A percentile compares a stretch with the other conserved stretches of the same genome.
Conservation (phyloP, 257 asterid genomes). For the Ocimum tenuiflorum region DNA sequence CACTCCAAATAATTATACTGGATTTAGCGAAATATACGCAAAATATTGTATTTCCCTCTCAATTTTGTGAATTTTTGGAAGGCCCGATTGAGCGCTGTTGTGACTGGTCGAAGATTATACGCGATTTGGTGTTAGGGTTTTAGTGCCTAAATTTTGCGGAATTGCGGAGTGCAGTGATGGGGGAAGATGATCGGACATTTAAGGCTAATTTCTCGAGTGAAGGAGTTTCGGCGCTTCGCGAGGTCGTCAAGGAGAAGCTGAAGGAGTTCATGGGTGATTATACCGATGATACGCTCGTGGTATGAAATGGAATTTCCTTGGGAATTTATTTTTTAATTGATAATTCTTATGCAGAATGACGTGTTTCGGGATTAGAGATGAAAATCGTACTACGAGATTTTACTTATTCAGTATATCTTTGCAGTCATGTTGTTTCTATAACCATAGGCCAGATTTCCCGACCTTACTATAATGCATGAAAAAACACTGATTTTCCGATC, state of each 20-base stretch:
- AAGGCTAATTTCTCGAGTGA: slow-evolving; percentile 50
- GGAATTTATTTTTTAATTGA: background rate
- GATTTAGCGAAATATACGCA: background rate
- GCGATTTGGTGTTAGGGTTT: slow-evolving; percentile 23
- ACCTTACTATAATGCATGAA: background rate
- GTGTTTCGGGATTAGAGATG: background rate
- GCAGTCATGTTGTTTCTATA: background rate
- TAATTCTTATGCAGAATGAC: background rate
- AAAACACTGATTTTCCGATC: too few species aligned
- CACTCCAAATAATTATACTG: background rate
- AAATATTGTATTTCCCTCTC: background rate
- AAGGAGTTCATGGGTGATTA: slow-evolving; percentile 96
- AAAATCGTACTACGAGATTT: too few species aligned
- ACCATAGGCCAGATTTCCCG: background rate
- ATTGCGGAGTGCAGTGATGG: slow-evolving; percentile 36
- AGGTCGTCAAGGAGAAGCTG: slow-evolving; percentile 56
- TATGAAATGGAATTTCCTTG: slow-evolving; percentile 14
- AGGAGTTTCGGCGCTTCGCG: slow-evolving; percentile 65
- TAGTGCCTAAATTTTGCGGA: too few species aligned
- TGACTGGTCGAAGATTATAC: slow-evolving; percentile 5
- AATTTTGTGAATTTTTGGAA: background rate
- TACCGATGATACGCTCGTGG: slow-evolving; percentile 97
- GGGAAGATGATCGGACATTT: slow-evolving; percentile 59
- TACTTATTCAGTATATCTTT: background rate
- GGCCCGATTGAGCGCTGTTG: slow-evolving; percentile 10